A percentile compares a stretch with the other conserved stretches of the same genome.
phyloP scores from a whole-genome alignment of 2,329 filamentous ascomycete genomes.

The Sarocladium oryzae region DNA sequence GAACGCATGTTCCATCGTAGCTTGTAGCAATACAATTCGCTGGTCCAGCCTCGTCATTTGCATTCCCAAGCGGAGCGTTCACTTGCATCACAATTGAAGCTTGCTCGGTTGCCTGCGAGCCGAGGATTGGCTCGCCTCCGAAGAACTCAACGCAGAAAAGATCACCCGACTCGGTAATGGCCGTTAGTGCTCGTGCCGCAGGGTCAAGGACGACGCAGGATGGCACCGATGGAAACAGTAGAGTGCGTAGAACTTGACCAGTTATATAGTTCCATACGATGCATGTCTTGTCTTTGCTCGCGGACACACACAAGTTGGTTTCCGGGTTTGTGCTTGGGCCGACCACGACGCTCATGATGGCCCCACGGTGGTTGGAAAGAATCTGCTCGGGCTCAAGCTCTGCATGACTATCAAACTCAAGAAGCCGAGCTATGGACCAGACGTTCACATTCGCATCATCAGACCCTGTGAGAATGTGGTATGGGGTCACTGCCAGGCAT shows the following conservation, averaged over 20 bases:
- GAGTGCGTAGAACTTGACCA: conserved; percentile 69
- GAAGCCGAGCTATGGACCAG: conserved; percentile 74
- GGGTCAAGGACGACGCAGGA: conserved; percentile 72
- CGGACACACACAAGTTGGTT: conserved; percentile 77
- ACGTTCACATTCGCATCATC: conserved; percentile 87
- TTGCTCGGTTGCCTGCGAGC: conserved; percentile 43
- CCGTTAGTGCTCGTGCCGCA: conserved; percentile 74
- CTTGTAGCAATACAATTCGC: conserved; percentile 64
- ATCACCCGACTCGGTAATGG: conserved; percentile 72
- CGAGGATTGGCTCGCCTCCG: conserved; percentile 48
- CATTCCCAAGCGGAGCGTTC: conserved; percentile 45
- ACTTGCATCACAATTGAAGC: conserved; percentile 52
- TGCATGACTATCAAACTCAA: conserved; percentile 50
- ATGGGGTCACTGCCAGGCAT: conserved; percentile 63
- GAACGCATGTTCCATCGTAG: conserved; percentile 73
- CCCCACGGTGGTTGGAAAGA: conserved; percentile 70
- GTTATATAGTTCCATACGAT: conserved; percentile 90
- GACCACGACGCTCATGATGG: conserved; percentile 57
- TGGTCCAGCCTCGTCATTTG: conserved; percentile 56
- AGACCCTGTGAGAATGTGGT: conserved; percentile 70
- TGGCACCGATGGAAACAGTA: conserved; percentile 70
- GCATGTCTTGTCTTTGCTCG: conserved; percentile 79
- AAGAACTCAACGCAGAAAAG: conserved; percentile 74
- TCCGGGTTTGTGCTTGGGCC: conserved; percentile 61
- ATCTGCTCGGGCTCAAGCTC: conserved; percentile 67